Percentiles rank a stretch among this genome's conserved stretches.
Conservation (phyloP, 1,139 yeast genomes). For the Zygosaccharomyces sapae region DNA sequence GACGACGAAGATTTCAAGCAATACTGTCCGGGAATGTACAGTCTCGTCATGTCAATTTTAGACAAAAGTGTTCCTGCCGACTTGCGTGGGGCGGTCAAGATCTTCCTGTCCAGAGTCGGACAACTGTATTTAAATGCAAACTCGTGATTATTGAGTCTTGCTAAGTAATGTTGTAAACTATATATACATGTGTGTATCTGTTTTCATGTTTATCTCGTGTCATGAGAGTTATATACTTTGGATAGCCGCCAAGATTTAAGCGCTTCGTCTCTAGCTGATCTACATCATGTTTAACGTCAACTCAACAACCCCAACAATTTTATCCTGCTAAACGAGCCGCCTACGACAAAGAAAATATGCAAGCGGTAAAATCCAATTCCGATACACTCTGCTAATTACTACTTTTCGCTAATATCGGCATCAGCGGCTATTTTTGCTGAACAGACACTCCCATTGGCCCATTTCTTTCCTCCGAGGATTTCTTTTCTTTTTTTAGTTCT, state of each 20-base stretch:
- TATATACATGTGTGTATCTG: neutral
- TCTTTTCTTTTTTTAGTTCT: neutral
- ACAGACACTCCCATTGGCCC: neutral
- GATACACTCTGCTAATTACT: too few relatives aligned
- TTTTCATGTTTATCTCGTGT: too few relatives aligned
- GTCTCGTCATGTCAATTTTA: constrained; percentile 60
- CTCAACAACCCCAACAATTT: too few relatives aligned
- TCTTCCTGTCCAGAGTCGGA: constrained; percentile 67
- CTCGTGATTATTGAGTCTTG: neutral
- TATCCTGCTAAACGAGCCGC: too few relatives aligned
- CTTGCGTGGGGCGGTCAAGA: constrained; percentile 61
- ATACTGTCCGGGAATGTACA: constrained; percentile 65
- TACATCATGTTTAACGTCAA: too few relatives aligned
- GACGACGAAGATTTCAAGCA: constrained; percentile 68
- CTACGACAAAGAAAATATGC: too few relatives aligned
- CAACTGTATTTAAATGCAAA: constrained; percentile 42
- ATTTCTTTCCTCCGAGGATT: neutral
- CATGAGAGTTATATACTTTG: too few relatives aligned
- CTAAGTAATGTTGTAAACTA: neutral
- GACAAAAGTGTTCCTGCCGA: constrained; percentile 68
- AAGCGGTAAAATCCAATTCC: too few relatives aligned
- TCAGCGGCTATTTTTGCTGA: neutral
- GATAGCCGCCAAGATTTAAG: too few relatives aligned
- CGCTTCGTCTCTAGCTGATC: too few relatives aligned
- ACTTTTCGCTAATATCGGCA: too few relatives aligned